Conservation (phyloP, 2,329 filamentous ascomycete species). For the Dothideomycetes sp. region DNA sequence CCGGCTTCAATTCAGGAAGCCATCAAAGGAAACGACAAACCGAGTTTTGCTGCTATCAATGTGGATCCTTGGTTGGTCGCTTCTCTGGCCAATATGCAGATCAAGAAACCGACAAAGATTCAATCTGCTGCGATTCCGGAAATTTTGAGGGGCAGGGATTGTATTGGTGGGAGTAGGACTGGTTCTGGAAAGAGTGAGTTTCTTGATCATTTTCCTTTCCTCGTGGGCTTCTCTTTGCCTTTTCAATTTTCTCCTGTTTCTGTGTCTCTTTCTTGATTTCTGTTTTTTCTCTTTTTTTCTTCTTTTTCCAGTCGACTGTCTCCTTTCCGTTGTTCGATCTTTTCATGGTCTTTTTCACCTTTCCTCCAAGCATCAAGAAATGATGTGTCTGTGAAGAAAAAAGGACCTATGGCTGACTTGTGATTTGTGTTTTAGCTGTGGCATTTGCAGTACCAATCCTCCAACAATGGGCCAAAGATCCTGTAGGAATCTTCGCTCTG, state of each 20-base stretch:
- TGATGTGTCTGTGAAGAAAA: too few species aligned
- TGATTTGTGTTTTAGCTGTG: too few species aligned
- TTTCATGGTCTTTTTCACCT: too few species aligned
- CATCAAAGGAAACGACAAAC: conserved; percentile 20
- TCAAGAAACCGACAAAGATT: conserved; percentile 82
- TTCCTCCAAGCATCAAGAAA: too few species aligned
- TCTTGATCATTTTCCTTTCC: too few species aligned
- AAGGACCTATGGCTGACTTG: too few species aligned
- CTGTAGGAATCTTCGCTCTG: conserved; percentile 80
- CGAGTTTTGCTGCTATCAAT: conserved; percentile 25
- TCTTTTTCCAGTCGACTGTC: too few species aligned
- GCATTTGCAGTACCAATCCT: conserved; percentile 92
- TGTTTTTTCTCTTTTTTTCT: too few species aligned
- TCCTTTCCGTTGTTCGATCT: too few species aligned
- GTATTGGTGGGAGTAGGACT: conserved; percentile 87
- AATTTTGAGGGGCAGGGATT: conserved; percentile 83
- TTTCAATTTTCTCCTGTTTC: too few species aligned
- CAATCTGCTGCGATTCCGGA: conserved; percentile 88
- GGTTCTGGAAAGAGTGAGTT: conserved; percentile 98
- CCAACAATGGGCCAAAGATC: conserved; percentile 88
- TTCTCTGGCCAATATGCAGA: conserved; percentile 68
- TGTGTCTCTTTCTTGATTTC: too few species aligned
- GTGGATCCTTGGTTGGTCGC: conserved; percentile 63
- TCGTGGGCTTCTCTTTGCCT: too few species aligned
- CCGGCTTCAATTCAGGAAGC: conserved; percentile 21